A percentile compares a stretch with the other conserved stretches of the same genome.
phyloP scores from a whole-genome alignment of 306 rosid genomes.

The Quercus cerris region DNA sequence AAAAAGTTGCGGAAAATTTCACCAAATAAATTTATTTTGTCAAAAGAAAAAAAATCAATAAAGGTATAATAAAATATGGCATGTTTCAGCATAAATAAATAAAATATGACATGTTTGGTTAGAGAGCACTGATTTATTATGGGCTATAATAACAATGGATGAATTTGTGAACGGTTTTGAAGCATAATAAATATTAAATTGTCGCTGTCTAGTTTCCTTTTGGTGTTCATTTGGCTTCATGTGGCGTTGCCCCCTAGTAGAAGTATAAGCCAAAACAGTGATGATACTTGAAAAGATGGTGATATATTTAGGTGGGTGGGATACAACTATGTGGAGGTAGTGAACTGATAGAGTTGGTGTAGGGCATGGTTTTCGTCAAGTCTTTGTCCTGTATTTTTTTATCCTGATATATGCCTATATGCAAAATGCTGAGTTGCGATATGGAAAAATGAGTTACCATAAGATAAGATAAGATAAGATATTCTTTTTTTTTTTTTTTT shows the following conservation, averaged over 20 bases:
- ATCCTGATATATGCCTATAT: not conserved
- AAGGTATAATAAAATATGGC: no score
- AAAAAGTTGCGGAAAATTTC: no score
- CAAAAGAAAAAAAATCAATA: no score
- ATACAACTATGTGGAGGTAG: not conserved
- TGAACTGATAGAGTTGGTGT: not conserved
- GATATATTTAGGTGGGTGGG: conserved; percentile 4
- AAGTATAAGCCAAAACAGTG: conserved; percentile 7
- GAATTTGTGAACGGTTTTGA: not conserved
- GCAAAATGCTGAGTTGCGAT: no score
- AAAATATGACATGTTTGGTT: no score
- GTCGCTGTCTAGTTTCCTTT: conserved; percentile 29
- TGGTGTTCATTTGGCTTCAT: conserved; percentile 5
- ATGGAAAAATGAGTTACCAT: no score
- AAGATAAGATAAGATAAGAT: no score
- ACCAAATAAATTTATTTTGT: no score
- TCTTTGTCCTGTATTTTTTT: conserved; percentile 3
- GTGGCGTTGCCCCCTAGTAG: conserved; percentile 10
- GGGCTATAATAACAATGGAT: no score
- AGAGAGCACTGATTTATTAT: no score
- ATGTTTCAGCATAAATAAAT: no score
- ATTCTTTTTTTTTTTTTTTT: no score
- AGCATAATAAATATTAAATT: not conserved
- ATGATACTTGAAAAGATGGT: conserved; percentile 8
- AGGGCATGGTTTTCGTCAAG: conserved; percentile 3